Conservation (phyloP, 1,139 yeast species). For the Blastobotrys apis region DNA sequence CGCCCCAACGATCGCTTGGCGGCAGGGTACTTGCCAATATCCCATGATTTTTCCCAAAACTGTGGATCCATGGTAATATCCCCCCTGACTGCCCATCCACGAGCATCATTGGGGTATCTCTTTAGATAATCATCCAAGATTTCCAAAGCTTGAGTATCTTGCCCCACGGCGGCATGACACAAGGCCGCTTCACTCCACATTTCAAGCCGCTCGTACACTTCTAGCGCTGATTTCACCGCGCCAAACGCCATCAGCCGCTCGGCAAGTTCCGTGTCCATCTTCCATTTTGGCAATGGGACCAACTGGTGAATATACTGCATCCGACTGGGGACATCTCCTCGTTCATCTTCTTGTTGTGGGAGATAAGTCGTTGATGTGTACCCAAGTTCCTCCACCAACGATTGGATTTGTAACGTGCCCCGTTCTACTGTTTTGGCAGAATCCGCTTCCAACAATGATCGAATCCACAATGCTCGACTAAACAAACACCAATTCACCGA, state of each 20-base stretch:
- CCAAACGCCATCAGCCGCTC: slow-evolving; percentile 87
- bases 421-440: slow-evolving; percentile 87
- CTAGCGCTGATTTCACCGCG: slow-evolving; percentile 79
- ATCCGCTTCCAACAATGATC: slow-evolving; percentile 76
- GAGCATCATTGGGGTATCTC: slow-evolving; percentile 69
- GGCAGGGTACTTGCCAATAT: slow-evolving; percentile 70
- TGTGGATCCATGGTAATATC: slow-evolving; percentile 75
- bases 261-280: slow-evolving; percentile 76
- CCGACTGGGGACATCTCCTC: slow-evolving; percentile 44
- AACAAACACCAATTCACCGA: slow-evolving; percentile 72
- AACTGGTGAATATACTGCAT: slow-evolving; percentile 68
- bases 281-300: slow-evolving; percentile 81
- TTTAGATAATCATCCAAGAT: slow-evolving; percentile 52
- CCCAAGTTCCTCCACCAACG: slow-evolving; percentile 86
- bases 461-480: slow-evolving; percentile 83
- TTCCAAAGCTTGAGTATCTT: slow-evolving; percentile 60
- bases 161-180: slow-evolving; percentile 84
- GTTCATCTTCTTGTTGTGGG: slow-evolving; percentile 41
- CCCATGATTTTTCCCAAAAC: slow-evolving; percentile 87
- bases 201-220: slow-evolving; percentile 76
- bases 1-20: slow-evolving; percentile 83
- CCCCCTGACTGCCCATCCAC: slow-evolving; percentile 82
- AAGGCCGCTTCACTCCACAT: slow-evolving; percentile 82
- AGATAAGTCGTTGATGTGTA: slow-evolving; percentile 54
- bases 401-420: slow-evolving; percentile 89